Evolutionary conservation across 192 early-diverging fungal species (phyloP), one percentile per base, ranked within the genome.

Genomic region (Phycomyces blakesleeanus): DNA sequence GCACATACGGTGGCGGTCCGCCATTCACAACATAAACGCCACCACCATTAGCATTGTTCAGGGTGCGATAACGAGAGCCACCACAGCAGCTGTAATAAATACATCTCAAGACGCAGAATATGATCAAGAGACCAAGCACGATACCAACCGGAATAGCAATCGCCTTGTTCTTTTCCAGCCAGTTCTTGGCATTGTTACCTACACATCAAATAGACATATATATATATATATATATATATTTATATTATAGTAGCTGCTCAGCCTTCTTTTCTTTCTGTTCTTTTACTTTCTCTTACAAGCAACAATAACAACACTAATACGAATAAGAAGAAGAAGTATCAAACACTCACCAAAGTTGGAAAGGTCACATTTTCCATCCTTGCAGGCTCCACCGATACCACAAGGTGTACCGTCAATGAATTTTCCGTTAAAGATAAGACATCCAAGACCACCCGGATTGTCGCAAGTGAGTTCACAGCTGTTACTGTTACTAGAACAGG

Each of bases 351-450:
- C 47, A 37, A 75, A 50, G 34, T 70, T 71, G 18, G 44, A 47
- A 14, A 47, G 44, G 18, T 41, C 37, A 42, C 81, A 83, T 7
- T 69, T 76, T 0, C 88, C 87, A 12, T 76, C 71, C 21, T 74
- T 65, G 66, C 87, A 91, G 16, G 59, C 63, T 26, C 89, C 89
- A 40, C 73, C 75, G 66, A 79, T 75, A 22, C 87, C 89, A 61
- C 89, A 91, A 14, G 83, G 75, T 0, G 85, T 84, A 34, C 87
- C 89, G 37, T 91, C 88, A 6, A 85, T 71, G 56, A 91, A 89
- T 60, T 71, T 81, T 15, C 82, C 81, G 0, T 81, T 85, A 68
- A 88, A 73, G 59, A 78, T 74, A 22, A 82, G 57, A 66, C 86
- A 86, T 8, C 74, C 55, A 24, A 63, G 51, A 51, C 71, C 74